Base-by-base conservation (phyloP, 78 protist genomes). In the Polysphondylium violaceum region DNA sequence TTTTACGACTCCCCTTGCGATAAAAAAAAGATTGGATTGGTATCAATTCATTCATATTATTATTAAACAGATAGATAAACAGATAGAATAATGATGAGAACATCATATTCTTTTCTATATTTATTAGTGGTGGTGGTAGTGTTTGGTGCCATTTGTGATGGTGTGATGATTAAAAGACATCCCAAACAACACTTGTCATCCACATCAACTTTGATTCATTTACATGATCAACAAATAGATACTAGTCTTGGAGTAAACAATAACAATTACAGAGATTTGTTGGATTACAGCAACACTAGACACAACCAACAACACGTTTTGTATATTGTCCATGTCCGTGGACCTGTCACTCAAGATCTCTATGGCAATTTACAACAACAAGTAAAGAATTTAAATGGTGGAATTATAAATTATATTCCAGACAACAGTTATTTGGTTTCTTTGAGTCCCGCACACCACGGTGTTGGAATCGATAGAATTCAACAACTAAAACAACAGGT, bases 401-500 rank as follows among this genome's bases (percentile, higher is more conserved):
- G 38, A 64, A 71, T 71, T 47, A 36, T 71, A 23, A 33, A 71
- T 17, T 71, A 71, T 71, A 71, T 71, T 31, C 77, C 77, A 27
- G 58, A 71, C 50, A 71, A 71, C 31, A 47, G 27, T 31, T 71
- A 47, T 50, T 50, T 71, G 8, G 25, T 71, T 47, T 71, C 41
- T n/a, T 50, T 71, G 14, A 14, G 5, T 8, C 29, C 12, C 12
- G 7, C 63, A 7, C 21, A 16, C 5, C 14, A 12, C 19, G 50
- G 55, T 50, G 47, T 1, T 31, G 12, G 19, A 9, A 8, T 11
- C 27, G 3, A 23, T 58, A 8, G 21, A 29, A 33, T 69, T 1
- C 25, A 72, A 41, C 21, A 56, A 50, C 31, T 50, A 50, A 72
- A 51, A 19, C 23, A 33, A 0, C 14, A 16, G 19, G 21, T 50